Percentiles rank a stretch among this genome's conserved stretches.
phyloP scores from a whole-genome alignment of 129 eudicot species.

The Saussurea involucrata region DNA sequence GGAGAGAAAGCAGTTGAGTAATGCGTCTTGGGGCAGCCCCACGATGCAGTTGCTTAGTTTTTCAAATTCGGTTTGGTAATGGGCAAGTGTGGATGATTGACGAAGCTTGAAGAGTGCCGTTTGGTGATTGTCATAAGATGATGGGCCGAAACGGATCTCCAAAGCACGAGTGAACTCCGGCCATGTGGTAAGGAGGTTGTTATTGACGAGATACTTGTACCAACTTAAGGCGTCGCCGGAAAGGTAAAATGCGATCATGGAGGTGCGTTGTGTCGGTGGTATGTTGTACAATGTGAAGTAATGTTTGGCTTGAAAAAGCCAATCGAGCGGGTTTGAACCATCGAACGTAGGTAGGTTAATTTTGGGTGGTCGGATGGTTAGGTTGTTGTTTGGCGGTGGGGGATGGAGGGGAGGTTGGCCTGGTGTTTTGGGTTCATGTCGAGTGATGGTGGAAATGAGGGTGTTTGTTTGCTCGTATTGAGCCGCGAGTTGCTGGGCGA shows the following conservation, averaged over 20 bases:
- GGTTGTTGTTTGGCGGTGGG: too few species aligned
- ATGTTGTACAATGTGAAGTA: too few species aligned
- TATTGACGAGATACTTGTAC: neutral
- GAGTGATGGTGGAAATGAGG: neutral
- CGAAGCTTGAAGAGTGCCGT: neutral
- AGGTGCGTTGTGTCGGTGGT: neutral
- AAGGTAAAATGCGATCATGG: neutral
- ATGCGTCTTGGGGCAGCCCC: too few species aligned
- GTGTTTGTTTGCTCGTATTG: neutral
- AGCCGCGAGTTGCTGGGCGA: neutral
- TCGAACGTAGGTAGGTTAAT: neutral
- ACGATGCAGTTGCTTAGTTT: too few species aligned
- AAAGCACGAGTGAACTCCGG: neutral
- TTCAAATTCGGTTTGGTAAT: neutral
- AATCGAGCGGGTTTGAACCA: neutral
- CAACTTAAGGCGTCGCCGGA: neutral
- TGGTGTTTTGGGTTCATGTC: too few species aligned
- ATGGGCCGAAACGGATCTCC: too few species aligned
- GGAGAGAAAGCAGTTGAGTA: too few species aligned
- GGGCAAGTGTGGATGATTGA: neutral
- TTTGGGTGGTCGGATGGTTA: neutral
- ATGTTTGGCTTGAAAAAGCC: neutral
- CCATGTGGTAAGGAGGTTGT: too few species aligned
- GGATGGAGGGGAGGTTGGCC: too few species aligned
- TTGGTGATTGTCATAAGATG: neutral